Evolutionary conservation across 2,329 filamentous ascomycete genomes (phyloP).

Genomic region (Ceratocystis smalleyi): DNA sequence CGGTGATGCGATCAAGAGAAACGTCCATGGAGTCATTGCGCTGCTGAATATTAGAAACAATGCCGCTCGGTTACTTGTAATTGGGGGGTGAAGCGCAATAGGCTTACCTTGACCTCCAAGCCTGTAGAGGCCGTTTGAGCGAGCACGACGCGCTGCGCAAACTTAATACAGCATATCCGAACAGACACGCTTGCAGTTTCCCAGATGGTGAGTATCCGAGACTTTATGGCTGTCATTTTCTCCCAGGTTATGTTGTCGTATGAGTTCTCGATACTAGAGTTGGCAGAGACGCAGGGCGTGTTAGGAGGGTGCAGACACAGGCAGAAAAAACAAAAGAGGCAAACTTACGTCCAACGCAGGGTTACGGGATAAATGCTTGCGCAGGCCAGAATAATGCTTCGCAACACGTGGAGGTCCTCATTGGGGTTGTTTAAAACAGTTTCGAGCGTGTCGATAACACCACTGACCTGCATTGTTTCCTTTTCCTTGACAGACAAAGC

Average conservation of each 20-base stretch:
- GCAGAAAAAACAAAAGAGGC: constrained; percentile 1
- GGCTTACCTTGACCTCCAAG: constrained; percentile 63
- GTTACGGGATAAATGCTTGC: constrained; percentile 88
- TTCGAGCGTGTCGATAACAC: constrained; percentile 60
- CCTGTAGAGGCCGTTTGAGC: constrained; percentile 77
- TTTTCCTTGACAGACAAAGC: constrained; percentile 63
- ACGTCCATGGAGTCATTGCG: constrained; percentile 48
- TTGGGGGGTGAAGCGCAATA: background rate
- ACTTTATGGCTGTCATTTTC: constrained; percentile 75
- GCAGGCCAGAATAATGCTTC: constrained; percentile 72
- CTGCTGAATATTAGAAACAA: constrained; percentile 21
- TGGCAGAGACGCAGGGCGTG: constrained; percentile 16
- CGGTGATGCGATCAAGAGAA: constrained; percentile 70
- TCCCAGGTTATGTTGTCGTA: constrained; percentile 74
- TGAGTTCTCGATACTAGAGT: constrained; percentile 64
- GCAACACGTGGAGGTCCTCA: constrained; percentile 66
- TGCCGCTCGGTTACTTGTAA: background rate
- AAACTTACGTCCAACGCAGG: constrained; percentile 83
- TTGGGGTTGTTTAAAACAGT: constrained; percentile 53
- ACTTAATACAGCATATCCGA: constrained; percentile 91
- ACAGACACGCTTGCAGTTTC: constrained; percentile 61
- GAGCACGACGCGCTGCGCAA: constrained; percentile 81
- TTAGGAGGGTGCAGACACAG: background rate
- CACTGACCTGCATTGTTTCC: constrained; percentile 55
- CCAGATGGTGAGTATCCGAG: constrained; percentile 77